phyloP scores from a whole-genome alignment of 768 basidiomycete species.

The Holtermanniella nyarrowii region DNA sequence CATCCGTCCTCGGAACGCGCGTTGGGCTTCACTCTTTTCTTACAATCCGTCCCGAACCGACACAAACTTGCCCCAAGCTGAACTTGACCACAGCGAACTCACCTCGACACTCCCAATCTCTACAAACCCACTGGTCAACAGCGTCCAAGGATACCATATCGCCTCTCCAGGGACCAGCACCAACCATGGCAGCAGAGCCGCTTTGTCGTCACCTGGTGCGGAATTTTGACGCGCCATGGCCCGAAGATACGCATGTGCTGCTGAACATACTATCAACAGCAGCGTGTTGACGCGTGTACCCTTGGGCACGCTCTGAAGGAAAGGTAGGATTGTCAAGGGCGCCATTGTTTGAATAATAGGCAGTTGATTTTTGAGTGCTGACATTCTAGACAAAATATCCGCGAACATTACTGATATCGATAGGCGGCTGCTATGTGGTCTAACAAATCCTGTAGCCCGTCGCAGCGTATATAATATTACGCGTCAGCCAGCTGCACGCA shows the following conservation, averaged over 20 bases:
- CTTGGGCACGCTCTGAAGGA: constrained; percentile 37
- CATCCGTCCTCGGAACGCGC: no score
- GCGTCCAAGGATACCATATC: constrained; percentile 82
- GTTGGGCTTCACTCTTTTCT: no score
- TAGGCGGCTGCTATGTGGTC: no score
- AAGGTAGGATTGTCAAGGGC: constrained; percentile 37
- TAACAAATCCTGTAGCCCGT: no score
- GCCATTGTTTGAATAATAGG: no score
- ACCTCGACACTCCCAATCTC: constrained; percentile 80
- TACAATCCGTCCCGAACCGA: no score
- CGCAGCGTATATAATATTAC: no score
- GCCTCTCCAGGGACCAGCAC: constrained; percentile 70
- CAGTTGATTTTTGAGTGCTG: neutral
- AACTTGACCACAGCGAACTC: constrained; percentile 32
- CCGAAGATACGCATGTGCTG: constrained; percentile 12
- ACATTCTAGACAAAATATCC: no score
- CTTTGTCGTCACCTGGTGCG: neutral
- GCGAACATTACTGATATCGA: no score
- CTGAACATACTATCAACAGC: constrained; percentile 19
- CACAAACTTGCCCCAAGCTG: no score
- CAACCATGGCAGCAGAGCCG: constrained; percentile 46
- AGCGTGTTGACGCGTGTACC: constrained; percentile 30
- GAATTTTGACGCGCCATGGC: constrained; percentile 11
- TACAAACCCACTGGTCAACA: constrained; percentile 77
- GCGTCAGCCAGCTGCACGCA: no score